Conservation (phyloP, 768 basidiomycete genomes). For the Russula lepida region DNA sequence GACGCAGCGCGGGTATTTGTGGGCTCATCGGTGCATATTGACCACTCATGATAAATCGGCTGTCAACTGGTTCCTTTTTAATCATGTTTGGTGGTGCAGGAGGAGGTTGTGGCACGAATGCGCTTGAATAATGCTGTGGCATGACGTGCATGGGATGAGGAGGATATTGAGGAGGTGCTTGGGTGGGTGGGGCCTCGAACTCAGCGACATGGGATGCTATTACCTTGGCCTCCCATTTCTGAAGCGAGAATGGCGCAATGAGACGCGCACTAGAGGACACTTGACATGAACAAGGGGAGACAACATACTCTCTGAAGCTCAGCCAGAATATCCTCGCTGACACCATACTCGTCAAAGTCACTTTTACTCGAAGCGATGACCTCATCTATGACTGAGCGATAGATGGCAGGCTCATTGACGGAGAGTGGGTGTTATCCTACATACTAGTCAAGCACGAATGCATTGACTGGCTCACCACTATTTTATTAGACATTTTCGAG, state of each 20-base stretch:
- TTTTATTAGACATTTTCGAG: constrained; percentile 86
- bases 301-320: constrained; percentile 79
- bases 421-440: constrained; percentile 42
- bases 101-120: constrained; percentile 23
- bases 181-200: constrained; percentile 55
- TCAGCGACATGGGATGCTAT: constrained; percentile 93
- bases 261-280: constrained; percentile 18
- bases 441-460: constrained; percentile 47
- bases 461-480: constrained; percentile 88
- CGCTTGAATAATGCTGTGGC: constrained; percentile 29
- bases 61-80: constrained; percentile 69
- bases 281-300: constrained; percentile 15
- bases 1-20: constrained; percentile 37
- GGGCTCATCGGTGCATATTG: constrained; percentile 57
- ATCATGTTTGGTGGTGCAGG: constrained; percentile 42
- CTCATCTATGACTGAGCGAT: constrained; percentile 94
- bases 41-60: constrained; percentile 50
- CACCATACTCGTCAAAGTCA: constrained; percentile 96
- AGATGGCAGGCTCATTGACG: constrained; percentile 72
- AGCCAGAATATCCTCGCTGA: constrained; percentile 79
- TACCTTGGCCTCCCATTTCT: constrained; percentile 98
- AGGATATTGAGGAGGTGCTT: constrained; percentile 41
- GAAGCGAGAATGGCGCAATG: constrained; percentile 15
- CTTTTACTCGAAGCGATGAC: constrained; percentile 79
- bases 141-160: constrained; percentile 50